phyloP scores from a whole-genome alignment of 306 rosid species.

The Gillenia trifoliata region DNA sequence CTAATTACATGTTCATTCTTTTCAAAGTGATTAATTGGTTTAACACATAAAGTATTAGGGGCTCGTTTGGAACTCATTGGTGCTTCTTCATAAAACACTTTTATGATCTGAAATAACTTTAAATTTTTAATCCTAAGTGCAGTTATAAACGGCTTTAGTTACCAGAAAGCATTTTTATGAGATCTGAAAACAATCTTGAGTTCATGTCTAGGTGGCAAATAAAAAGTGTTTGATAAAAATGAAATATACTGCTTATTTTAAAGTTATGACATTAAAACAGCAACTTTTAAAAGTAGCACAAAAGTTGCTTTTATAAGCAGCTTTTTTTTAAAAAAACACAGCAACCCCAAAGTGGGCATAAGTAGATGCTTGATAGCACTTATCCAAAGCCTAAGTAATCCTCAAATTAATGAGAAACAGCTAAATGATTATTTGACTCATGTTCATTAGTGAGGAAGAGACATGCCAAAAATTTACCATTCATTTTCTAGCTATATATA shows the following conservation, averaged over 20 bases:
- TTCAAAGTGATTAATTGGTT: neutral
- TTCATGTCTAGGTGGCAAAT: too few species aligned
- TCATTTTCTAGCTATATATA: constrained; percentile 18
- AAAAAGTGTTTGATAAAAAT: too few species aligned
- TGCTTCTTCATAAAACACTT: neutral
- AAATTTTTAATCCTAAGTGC: too few species aligned
- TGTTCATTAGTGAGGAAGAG: neutral
- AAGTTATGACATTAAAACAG: too few species aligned
- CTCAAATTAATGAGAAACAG: neutral
- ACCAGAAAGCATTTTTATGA: too few species aligned
- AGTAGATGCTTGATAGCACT: neutral
- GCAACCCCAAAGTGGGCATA: too few species aligned
- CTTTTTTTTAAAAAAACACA: too few species aligned
- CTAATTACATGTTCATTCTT: neutral
- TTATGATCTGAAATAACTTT: neutral
- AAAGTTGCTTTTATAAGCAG: too few species aligned
- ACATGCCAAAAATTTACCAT: constrained; percentile 21
- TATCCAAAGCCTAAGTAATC: neutral
- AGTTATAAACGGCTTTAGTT: too few species aligned
- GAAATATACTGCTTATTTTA: too few species aligned
- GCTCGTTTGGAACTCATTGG: neutral
- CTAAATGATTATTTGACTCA: neutral
- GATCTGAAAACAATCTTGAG: too few species aligned
- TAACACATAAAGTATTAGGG: neutral
- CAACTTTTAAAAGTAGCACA: too few species aligned